phyloP scores from a whole-genome alignment of 768 basidiomycete genomes.

The Chlorophyllum brunneum region DNA sequence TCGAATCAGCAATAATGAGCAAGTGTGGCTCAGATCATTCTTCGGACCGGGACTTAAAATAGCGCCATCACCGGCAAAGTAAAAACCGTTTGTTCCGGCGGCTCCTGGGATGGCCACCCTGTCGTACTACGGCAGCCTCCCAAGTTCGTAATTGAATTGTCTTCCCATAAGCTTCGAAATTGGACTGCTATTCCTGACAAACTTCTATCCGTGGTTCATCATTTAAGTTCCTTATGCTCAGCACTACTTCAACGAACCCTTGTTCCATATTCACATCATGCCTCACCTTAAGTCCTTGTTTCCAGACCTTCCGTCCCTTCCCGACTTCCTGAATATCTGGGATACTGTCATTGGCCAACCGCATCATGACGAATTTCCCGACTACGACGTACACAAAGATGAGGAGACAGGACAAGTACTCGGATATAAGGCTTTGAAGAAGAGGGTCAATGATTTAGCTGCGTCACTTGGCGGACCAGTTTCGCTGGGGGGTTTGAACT shows the following conservation, averaged over 20 bases:
- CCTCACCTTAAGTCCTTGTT: conserved; percentile 49
- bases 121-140: too few relatives aligned
- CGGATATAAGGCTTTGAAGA: conserved; percentile 45
- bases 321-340: conserved; percentile 53
- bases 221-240: background rate
- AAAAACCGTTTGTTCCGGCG: background rate
- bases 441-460: conserved; percentile 47
- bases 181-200: background rate
- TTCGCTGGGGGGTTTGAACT: conserved; percentile 50
- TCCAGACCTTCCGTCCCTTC: conserved; percentile 39
- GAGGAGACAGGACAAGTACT: conserved; percentile 43
- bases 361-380: conserved; percentile 48
- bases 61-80: background rate
- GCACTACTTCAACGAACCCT: background rate
- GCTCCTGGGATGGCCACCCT: too few relatives aligned
- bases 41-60: background rate
- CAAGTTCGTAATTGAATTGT: background rate
- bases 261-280: conserved; percentile 29
- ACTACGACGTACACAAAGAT: conserved; percentile 55
- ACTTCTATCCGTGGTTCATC: background rate
- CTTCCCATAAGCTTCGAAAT: background rate
- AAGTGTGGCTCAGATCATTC: too few relatives aligned
- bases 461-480: conserved; percentile 47
- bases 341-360: conserved; percentile 50
- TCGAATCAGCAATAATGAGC: too few relatives aligned